These are phyloP conservation scores for Tolypocladium cylindrosporum DNA, from an alignment of 2,329 filamentous ascomycete genomes.

Conservation along the genomic window DNA sequence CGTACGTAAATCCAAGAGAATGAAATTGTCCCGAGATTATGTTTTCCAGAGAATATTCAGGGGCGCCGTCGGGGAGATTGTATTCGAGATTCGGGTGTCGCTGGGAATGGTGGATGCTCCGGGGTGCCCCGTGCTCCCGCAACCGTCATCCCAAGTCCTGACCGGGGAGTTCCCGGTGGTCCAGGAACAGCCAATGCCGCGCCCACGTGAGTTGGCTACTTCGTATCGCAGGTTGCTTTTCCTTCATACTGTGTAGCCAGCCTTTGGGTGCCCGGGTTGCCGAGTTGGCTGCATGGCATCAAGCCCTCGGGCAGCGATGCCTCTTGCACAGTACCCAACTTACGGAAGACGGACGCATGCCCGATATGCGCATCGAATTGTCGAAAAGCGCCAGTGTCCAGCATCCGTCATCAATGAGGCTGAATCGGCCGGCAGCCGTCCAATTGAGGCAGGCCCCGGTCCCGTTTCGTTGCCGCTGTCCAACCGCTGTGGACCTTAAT, in stretches of 20 bases:
- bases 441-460: background rate
- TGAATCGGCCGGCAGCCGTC: background rate
- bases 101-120: too few species aligned
- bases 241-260: too few species aligned
- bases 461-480: background rate
- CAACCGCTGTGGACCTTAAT: background rate
- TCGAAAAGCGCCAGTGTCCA: background rate
- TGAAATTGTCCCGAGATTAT: background rate
- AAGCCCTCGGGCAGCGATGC: background rate
- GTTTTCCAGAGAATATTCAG: background rate
- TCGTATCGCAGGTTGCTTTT: too few species aligned
- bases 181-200: conserved; percentile 2
- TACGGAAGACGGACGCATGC: background rate
- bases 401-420: background rate
- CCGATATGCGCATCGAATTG: background rate
- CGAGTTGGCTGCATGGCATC: background rate
- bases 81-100: too few species aligned
- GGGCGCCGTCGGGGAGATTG: background rate
- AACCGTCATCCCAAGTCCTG: background rate
- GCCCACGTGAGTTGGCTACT: background rate
- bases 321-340: background rate
- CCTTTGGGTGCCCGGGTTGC: background rate
- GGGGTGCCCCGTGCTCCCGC: background rate
- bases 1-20: background rate
- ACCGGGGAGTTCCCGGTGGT: background rate